Conservation (phyloP, 345 rosid genomes). For the Salix purpurea region DNA sequence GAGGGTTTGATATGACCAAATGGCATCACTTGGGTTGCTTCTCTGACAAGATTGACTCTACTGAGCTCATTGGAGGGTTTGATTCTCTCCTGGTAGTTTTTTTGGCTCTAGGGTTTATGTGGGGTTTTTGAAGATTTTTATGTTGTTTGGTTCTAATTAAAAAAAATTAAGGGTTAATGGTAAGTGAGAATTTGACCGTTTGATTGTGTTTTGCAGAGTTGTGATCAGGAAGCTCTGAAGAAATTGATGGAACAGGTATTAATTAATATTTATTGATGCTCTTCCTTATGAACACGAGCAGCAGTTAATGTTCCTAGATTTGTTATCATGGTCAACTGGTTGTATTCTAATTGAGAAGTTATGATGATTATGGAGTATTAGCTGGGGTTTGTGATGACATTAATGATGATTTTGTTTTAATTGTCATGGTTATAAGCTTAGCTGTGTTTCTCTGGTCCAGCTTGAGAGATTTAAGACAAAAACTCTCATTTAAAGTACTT, state of each 20-base stretch:
- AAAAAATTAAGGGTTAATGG: neutral
- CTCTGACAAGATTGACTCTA: conserved; percentile 33
- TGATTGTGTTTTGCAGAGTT: conserved; percentile 28
- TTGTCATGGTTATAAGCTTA: neutral
- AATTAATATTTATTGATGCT: neutral
- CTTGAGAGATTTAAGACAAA: neutral
- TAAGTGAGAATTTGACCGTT: neutral
- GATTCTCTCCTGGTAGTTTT: conserved; percentile 46
- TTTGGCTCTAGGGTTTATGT: neutral
- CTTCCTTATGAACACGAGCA: neutral
- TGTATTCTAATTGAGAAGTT: neutral
- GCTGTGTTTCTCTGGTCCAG: neutral
- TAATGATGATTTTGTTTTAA: neutral
- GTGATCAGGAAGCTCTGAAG: conserved; percentile 69
- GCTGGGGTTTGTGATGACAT: neutral
- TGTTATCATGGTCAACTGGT: neutral
- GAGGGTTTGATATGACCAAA: conserved; percentile 64
- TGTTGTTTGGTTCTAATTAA: neutral
- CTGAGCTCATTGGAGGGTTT: conserved; percentile 53
- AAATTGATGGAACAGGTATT: conserved; percentile 41
- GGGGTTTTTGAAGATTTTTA: neutral
- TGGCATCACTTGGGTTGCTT: conserved; percentile 82
- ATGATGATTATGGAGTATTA: neutral
- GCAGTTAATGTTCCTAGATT: neutral
- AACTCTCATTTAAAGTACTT: too few species aligned